Conservation (phyloP, 805 yeast species). For the Starmerella bombi region DNA sequence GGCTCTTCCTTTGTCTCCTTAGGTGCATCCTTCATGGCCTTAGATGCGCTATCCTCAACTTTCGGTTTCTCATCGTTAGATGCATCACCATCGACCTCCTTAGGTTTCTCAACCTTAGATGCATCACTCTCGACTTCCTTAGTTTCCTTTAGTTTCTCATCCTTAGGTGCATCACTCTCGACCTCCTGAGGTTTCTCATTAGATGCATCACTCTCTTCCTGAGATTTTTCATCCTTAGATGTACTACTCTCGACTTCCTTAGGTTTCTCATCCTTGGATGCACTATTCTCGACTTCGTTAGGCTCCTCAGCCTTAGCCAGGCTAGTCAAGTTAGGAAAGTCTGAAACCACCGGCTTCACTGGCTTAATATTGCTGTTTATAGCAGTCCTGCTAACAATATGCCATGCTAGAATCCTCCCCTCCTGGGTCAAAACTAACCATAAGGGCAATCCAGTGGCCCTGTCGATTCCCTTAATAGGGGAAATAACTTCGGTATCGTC, state of each 20-base stretch:
- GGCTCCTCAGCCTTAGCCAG: background rate
- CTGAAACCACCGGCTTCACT: background rate
- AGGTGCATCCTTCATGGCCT: too few relatives aligned
- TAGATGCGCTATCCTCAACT: background rate
- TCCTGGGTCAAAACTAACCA: slow-evolving; percentile 18
- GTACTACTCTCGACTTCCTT: background rate
- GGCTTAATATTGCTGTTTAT: background rate
- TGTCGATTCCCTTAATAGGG: slow-evolving; percentile 15
- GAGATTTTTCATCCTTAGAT: background rate
- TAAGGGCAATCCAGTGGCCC: slow-evolving; percentile 12
- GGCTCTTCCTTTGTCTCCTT: background rate
- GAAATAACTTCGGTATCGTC: background rate
- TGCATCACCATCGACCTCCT: too few relatives aligned
- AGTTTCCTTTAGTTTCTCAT: background rate
- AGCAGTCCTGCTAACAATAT: slow-evolving; percentile 11
- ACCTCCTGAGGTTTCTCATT: slow-evolving; percentile 4
- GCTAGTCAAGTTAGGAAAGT: background rate
- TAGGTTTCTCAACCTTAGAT: background rate
- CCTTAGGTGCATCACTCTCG: background rate
- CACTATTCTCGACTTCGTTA: background rate
- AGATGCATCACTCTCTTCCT: background rate
- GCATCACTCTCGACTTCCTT: background rate
- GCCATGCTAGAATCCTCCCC: slow-evolving; percentile 19
- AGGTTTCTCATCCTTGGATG: background rate
- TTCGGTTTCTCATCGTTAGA: background rate